Evolutionary conservation across 352 stramenopile species (phyloP).

Genomic region (Pythium vanterpoolii): DNA sequence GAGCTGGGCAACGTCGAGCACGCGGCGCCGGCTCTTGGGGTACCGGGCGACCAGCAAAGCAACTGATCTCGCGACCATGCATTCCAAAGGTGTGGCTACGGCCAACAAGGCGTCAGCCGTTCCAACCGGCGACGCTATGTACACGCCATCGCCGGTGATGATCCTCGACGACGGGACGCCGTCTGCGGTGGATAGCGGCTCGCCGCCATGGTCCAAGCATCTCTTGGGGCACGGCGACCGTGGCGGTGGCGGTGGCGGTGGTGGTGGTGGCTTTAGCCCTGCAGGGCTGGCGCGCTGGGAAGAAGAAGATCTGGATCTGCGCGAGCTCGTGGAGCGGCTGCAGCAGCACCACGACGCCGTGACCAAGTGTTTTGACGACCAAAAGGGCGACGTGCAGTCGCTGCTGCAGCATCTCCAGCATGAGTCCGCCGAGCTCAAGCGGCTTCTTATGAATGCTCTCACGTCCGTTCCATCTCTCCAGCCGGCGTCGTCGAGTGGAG

Average conservation of each 20-base stretch:
- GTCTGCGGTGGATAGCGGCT: not conserved
- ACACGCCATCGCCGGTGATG: slow-evolving; percentile 20
- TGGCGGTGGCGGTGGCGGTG: too few species aligned
- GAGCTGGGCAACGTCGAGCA: slow-evolving; percentile 48
- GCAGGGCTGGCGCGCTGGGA: slow-evolving; percentile 66
- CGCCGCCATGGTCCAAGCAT: slow-evolving; percentile 18
- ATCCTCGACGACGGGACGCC: slow-evolving; percentile 17
- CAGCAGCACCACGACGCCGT: slow-evolving; percentile 79
- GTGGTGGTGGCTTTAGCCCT: slow-evolving; percentile 38
- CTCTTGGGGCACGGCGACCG: too few species aligned
- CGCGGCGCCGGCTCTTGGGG: slow-evolving; percentile 28
- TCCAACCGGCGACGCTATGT: not conserved
- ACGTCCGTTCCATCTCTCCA: slow-evolving; percentile 13
- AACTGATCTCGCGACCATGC: slow-evolving; percentile 51
- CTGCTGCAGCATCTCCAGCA: slow-evolving; percentile 64
- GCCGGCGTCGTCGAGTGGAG: too few species aligned
- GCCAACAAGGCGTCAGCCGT: slow-evolving; percentile 25
- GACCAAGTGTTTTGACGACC: slow-evolving; percentile 68
- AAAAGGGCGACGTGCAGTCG: slow-evolving; percentile 60
- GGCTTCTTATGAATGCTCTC: slow-evolving; percentile 57
- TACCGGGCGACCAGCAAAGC: slow-evolving; percentile 35
- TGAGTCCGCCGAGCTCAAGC: slow-evolving; percentile 64
- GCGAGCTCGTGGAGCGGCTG: slow-evolving; percentile 68
- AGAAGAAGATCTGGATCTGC: slow-evolving; percentile 62
- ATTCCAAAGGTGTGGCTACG: slow-evolving; percentile 61